A percentile compares a stretch with the other conserved stretches of the same genome.
These are phyloP conservation scores for Geotrichum bryndzae DNA, from an alignment of 1,139 yeast species.

Conservation along the genomic window DNA sequence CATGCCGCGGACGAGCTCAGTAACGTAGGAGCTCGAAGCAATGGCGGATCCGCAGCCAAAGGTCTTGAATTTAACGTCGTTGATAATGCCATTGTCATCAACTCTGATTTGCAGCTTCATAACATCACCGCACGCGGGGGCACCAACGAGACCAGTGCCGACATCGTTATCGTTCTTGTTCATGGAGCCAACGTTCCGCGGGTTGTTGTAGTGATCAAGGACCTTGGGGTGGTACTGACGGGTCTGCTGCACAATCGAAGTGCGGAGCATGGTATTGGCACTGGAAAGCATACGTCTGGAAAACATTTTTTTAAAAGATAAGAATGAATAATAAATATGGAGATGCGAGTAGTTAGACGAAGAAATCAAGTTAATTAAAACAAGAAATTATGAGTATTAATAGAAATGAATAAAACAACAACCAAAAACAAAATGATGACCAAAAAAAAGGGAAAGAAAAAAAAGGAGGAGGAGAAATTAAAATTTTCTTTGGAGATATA, in stretches of 20 bases:
- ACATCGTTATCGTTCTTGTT: constrained; percentile 71
- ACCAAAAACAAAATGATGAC: no score
- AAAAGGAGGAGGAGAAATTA: not conserved
- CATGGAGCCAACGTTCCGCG: constrained; percentile 91
- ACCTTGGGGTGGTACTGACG: constrained; percentile 36
- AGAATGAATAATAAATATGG: no score
- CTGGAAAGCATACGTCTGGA: not conserved
- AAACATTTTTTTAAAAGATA: not conserved
- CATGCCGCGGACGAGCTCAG: constrained; percentile 93
- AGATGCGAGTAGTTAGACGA: not conserved
- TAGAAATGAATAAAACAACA: no score
- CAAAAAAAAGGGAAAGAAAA: no score
- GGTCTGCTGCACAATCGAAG: not conserved
- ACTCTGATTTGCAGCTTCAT: constrained; percentile 96
- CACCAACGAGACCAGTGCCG: constrained; percentile 96
- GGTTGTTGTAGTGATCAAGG: constrained; percentile 92
- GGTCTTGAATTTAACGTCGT: constrained; percentile 95
- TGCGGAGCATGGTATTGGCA: not conserved
- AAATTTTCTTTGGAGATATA: not conserved
- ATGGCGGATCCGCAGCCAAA: constrained; percentile 98
- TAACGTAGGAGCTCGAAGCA: constrained; percentile 90
- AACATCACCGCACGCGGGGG: constrained; percentile 99
- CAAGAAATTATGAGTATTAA: not conserved
- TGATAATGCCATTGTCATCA: constrained; percentile 81
- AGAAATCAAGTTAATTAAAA: no score